Evolutionary conservation across 306 rosid species (phyloP), one percentile per base, ranked within the genome.

Genomic region (Abrus pulchellus): DNA sequence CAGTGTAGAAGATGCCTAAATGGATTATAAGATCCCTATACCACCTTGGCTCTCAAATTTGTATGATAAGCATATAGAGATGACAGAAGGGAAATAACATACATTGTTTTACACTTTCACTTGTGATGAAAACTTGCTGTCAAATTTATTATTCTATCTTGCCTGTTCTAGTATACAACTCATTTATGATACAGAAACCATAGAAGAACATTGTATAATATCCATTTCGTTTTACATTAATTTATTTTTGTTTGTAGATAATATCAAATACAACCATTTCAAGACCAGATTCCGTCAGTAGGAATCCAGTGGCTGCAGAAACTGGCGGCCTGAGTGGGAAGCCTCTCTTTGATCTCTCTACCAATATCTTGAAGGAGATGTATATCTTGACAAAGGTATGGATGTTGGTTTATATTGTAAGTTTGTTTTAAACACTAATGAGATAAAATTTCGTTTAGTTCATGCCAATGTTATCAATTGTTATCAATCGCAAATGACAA

Each of bases 241-340:
- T 70, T 81, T 45, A 13, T 70, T 76, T 67, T 77, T 75, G 41
- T 83, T 57, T 74, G 53, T 73, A 95, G 99, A 89, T 95, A 74
- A 90, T 95, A 88, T 87, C 99, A 75, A 93, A 95, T 77, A 95
- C 99, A 48, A 95, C 99, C 47, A 87, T 95, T 83, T 93, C 99
- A 80, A 95, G 99, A 82, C 99, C 97, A 54, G 97, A 88, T 44
- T 20, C 89, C 12, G 89, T 84, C 60, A 80, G 77, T 47, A 62
- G 36, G 65, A 82, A 88, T 84, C 91, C 90, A 63, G 11, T 87
- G 81, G 90, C 96, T 83, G 61, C 87, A 54, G 98, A 95, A 93
- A 54, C 87, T 84, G 99, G 99, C 59, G 99, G 99, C 53, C 83
- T 95, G 82, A 95, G 99, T 91, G 99, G 99, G 89, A 95, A 88